Base-by-base conservation (phyloP, 2,329 filamentous ascomycete species). In the Xylaria digitata region DNA sequence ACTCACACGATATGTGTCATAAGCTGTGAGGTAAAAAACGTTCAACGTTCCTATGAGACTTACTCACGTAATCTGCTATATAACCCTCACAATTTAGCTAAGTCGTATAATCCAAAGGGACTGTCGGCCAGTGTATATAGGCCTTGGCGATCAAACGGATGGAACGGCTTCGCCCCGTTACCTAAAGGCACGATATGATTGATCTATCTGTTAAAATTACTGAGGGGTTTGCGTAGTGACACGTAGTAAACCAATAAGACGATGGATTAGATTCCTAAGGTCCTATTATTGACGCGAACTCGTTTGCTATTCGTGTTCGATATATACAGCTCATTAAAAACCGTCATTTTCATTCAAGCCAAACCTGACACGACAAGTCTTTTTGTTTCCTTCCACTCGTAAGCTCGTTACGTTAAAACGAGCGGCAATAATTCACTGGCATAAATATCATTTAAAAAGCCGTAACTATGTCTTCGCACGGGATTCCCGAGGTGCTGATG, bases 401-500 rank as follows among this genome's bases (percentile, higher is more conserved):
- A 32, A 26, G 17, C 19, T 46, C 13, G 4, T 34, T 57, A 21
- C 26, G 2, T n/a, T 2, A 40, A 17, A 48, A n/a, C 30, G 6
- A 40, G 45, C 56, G 45, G 40, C 32, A 15, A 26, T 30, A 26
- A 0, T 50, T 30, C 56, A 30, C 56, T 40, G 3, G 9, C 15
- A 11, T 40, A 49, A 40, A 6, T 5, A 6, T 13, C 37, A 30
- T 43, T 46, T 46, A 21, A 46, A 19, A 34, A 34, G 30, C 13
- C 15, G 32, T 60, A 37, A 63, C 48, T 26, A 81, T 81, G 79
- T 78, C 79, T 69, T 78, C 77, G 6, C 76, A 74, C 68, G 76
- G 76, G n/a, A 70, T 83, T 21, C 79, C 81, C 52, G 81, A 82
- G 53, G 80, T 81, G 34, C 65, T 83, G 65, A 79, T 82, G 76